Base-by-base conservation (phyloP, 768 basidiomycete species). In the Royoungia palumana region DNA sequence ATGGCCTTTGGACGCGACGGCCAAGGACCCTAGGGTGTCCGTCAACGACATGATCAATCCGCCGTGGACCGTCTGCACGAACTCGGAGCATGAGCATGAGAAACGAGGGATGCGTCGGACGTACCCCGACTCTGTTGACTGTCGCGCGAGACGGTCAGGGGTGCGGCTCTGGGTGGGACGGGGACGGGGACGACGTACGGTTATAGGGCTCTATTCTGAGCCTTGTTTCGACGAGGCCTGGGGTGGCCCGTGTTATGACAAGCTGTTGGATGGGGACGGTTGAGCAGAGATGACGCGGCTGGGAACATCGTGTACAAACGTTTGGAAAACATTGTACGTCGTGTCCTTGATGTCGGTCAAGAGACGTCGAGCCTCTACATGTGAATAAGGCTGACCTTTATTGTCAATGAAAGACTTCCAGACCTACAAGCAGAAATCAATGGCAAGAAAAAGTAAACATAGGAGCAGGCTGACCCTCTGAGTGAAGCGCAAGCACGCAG, bases 121-220 rank as follows among this genome's bases (percentile, higher is more conserved):
- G 55, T 63, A 91, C 89, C 57, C 89, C 85, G 54, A 90, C 86
- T 59, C 89, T 76, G 63, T 93, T 93, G 49, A 89, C 89, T 92
- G 58, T 1, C 27, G 8, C 24, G 41, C 22, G 7, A 22, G 25
- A 17, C 19, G 14, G 35, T 54, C 35, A 50, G 45, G 46, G 27
- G 19, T 5, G 11, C 27, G 41, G 34, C 36, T 35, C 25, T 2
- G 32, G 28, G 11, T 11, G 34, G 19, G 22, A 42, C 5, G 24
- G 43, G 41, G 13, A 38, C 0, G 25, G 41, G 22, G 41, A 27
- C 13, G 64, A 28, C 81, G 46, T 60, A 90, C 89, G 63, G 55
- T 93, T 88, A 55, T 85, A 84, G 12, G 80, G 75, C 62, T 89
- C 86, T 41, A 92, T 77, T 64, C 81, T 81, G 51, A 93, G 71